These are phyloP conservation scores for Gautieria morchelliformis DNA, from an alignment of 768 basidiomycete species.

Conservation along the genomic window DNA sequence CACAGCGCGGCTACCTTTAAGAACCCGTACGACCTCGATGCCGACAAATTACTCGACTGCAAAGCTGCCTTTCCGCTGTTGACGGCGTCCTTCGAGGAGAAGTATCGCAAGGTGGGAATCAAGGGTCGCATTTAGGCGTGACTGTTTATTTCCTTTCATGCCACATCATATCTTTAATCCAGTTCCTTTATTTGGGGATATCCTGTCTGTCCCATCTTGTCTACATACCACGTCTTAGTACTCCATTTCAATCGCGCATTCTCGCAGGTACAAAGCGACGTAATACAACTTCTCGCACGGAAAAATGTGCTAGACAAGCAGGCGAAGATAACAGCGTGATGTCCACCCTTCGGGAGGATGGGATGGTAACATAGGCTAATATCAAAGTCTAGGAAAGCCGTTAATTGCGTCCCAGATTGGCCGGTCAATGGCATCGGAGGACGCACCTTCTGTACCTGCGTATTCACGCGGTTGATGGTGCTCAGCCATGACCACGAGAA, in stretches of 20 bases:
- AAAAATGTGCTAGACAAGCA: slow-evolving; percentile 65
- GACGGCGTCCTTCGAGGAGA: slow-evolving; percentile 59
- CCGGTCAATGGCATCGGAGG: not conserved
- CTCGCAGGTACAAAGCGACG: slow-evolving; percentile 85
- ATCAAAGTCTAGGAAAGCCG: slow-evolving; percentile 62
- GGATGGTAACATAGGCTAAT: slow-evolving; percentile 87
- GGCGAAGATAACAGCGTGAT: slow-evolving; percentile 52
- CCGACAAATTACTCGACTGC: slow-evolving; percentile 63
- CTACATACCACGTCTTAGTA: not conserved
- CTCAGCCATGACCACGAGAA: slow-evolving; percentile 94
- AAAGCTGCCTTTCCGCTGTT: slow-evolving; percentile 50
- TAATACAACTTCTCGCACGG: slow-evolving; percentile 75
- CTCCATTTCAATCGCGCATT: slow-evolving; percentile 64
- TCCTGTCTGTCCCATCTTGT: not conserved
- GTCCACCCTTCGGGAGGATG: slow-evolving; percentile 52
- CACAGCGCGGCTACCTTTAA: slow-evolving; percentile 62
- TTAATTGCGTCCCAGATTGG: not conserved
- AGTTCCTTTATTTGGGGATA: slow-evolving; percentile 9
- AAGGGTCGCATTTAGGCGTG: slow-evolving; percentile 77
- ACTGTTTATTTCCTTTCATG: slow-evolving; percentile 3
- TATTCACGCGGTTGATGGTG: slow-evolving; percentile 93
- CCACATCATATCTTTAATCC: slow-evolving; percentile 13
- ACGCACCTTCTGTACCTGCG: slow-evolving; percentile 88
- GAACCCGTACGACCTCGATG: slow-evolving; percentile 52
- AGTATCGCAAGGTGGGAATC: slow-evolving; percentile 80